phyloP scores from a whole-genome alignment of 108 stramenopile species.

The Cyclotella cryptica region DNA sequence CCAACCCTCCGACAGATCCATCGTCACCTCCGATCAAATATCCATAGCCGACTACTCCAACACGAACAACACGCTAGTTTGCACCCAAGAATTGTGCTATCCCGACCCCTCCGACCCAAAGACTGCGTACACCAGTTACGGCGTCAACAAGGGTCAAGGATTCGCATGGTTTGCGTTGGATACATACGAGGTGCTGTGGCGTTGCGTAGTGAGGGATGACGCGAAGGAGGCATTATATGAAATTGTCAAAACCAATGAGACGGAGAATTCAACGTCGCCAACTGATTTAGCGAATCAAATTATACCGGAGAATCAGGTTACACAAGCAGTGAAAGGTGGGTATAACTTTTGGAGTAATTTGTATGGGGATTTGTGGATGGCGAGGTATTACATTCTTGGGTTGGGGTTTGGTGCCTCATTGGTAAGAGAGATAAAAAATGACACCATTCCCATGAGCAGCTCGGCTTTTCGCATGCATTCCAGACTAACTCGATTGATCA shows the following conservation, averaged over 20 bases:
- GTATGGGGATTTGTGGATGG: slow-evolving; percentile 58
- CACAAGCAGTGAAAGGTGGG: slow-evolving; percentile 38
- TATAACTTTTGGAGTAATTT: slow-evolving; percentile 59
- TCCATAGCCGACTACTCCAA: slow-evolving; percentile 61
- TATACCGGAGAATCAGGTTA: slow-evolving; percentile 4
- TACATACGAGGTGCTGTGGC: slow-evolving; percentile 58
- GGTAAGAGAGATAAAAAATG: slow-evolving; percentile 11
- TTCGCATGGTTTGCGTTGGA: slow-evolving; percentile 76
- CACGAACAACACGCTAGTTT: slow-evolving; percentile 37
- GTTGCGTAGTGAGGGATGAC: slow-evolving; percentile 63
- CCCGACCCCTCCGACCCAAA: slow-evolving; percentile 37
- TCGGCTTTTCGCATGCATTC: neutral
- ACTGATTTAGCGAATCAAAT: neutral
- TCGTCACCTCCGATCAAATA: slow-evolving; percentile 42
- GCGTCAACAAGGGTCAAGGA: slow-evolving; percentile 64
- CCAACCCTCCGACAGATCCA: slow-evolving; percentile 45
- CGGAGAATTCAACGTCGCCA: neutral
- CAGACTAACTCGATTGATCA: neutral
- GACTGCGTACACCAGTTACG: slow-evolving; percentile 52
- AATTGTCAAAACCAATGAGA: slow-evolving; percentile 28
- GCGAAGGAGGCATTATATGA: slow-evolving; percentile 50
- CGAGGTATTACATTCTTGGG: slow-evolving; percentile 69
- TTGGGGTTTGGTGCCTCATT: slow-evolving; percentile 84
- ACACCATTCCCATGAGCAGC: neutral
- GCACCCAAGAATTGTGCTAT: slow-evolving; percentile 60